phyloP scores from a whole-genome alignment of 1,284 basidiomycete genomes.

The Boletus putidus region DNA sequence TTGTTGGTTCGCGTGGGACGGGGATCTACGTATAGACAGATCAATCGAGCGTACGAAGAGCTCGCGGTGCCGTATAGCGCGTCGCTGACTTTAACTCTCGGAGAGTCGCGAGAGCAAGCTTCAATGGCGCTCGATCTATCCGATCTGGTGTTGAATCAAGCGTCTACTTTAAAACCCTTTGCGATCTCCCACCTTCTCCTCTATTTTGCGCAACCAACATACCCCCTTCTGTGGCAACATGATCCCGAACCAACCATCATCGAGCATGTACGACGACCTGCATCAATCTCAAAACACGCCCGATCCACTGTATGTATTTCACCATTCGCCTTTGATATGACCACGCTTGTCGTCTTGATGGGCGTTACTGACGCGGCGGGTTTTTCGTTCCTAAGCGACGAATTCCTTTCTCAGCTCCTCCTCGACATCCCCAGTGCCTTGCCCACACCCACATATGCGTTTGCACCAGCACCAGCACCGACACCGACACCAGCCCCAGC shows the following conservation, averaged over 20 bases:
- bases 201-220: not conserved
- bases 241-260: not conserved
- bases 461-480: not conserved
- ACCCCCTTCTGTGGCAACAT: not conserved
- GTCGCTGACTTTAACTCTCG: constrained; percentile 8
- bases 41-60: not conserved
- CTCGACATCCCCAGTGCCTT: not conserved
- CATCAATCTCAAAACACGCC: not conserved
- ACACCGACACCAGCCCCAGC: not conserved
- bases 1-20: not conserved
- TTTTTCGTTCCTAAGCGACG: constrained; percentile 16
- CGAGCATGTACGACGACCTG: not conserved
- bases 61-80: not conserved
- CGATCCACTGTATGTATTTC: constrained; percentile 19
- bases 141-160: not conserved
- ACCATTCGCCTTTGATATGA: not conserved
- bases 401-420: constrained; percentile 19
- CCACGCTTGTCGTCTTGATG: not conserved
- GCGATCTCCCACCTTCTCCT: not conserved
- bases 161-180: constrained; percentile 13
- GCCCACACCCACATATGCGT: not conserved
- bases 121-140: not conserved
- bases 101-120: not conserved
- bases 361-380: not conserved
- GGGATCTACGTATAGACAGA: constrained; percentile 2